These are phyloP conservation scores for Phytophthora parvispora DNA, from an alignment of 352 stramenopile genomes.

Conservation along the genomic window DNA sequence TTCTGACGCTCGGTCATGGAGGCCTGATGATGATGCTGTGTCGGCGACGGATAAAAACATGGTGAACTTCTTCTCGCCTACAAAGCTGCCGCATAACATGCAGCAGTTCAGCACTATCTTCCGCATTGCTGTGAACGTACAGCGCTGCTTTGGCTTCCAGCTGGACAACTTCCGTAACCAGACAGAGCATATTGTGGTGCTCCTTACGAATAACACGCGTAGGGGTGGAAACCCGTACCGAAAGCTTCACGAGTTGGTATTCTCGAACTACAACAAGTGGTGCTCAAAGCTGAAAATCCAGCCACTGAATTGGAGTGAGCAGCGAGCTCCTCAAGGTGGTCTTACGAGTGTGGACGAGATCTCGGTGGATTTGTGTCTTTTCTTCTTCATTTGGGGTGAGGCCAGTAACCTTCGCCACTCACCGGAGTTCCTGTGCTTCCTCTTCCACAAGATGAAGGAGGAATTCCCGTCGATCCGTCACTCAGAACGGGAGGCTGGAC, in stretches of 20 bases:
- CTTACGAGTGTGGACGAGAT: constrained; percentile 92
- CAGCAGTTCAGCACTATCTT: constrained; percentile 89
- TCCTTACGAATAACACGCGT: constrained; percentile 94
- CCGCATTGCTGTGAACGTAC: constrained; percentile 86
- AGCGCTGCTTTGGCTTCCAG: constrained; percentile 88
- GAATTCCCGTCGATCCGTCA: constrained; percentile 82
- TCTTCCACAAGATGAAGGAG: constrained; percentile 97
- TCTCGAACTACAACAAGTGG: constrained; percentile 92
- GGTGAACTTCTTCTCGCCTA: constrained; percentile 86
- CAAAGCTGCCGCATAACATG: constrained; percentile 81
- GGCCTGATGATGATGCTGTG: constrained; percentile 43
- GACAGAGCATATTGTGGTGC: constrained; percentile 97
- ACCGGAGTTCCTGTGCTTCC: constrained; percentile 98
- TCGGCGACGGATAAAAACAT: constrained; percentile 47
- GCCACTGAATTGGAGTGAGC: constrained; percentile 76
- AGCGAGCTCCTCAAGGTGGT: constrained; percentile 75
- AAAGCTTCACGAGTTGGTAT: constrained; percentile 85
- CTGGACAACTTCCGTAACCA: constrained; percentile 95
- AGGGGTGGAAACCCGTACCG: constrained; percentile 85
- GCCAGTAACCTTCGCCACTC: constrained; percentile 98
- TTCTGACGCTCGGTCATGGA: constrained; percentile 82
- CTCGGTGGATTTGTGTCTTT: constrained; percentile 91
- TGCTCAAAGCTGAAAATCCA: constrained; percentile 86
- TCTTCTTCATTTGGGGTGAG: constrained; percentile 99
- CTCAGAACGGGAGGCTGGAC: constrained; percentile 91